These are phyloP conservation scores for Plasmodium gonderi DNA, from an alignment of 169 alveolate genomes.

Conservation along the genomic window DNA sequence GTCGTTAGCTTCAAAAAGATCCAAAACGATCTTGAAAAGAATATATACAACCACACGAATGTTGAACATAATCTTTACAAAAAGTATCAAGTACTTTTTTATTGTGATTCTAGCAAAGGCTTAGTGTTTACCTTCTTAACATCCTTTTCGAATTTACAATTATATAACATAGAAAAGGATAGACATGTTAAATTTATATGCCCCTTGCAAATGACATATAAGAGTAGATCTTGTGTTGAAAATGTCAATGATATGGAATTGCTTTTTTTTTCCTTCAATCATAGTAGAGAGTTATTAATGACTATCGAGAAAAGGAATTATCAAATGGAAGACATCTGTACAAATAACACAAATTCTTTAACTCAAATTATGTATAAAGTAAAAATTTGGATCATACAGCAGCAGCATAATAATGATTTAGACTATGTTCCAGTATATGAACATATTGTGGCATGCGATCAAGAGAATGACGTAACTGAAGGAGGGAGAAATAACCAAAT, in stretches of 20 bases:
- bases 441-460: not conserved
- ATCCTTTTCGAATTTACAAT: constrained; percentile 8
- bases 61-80: constrained; percentile 32
- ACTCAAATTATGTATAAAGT: not conserved
- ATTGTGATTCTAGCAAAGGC: constrained; percentile 45
- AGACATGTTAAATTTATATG: constrained; percentile 36
- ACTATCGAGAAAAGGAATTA: constrained; percentile 57
- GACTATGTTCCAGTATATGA: not conserved
- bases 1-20: constrained; percentile 1
- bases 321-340: not conserved
- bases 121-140: constrained; percentile 32
- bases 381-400: constrained; percentile 11
- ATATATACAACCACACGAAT: constrained; percentile 23
- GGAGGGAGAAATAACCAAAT: not conserved
- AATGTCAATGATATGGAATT: constrained; percentile 51
- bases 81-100: constrained; percentile 42
- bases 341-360: not conserved
- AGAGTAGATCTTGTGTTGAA: constrained; percentile 37
- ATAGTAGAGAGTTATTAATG: constrained; percentile 35
- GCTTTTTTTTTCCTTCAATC: constrained; percentile 11
- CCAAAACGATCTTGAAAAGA: constrained; percentile 31
- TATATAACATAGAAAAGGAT: constrained; percentile 42
- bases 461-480: not conserved
- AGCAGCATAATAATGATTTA: not conserved
- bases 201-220: constrained; percentile 25